A percentile compares a stretch with the other conserved stretches of the same genome.
Evolutionary conservation across 164 flowering plant genomes (phyloP).

Genomic region (Aristolochia contorta): DNA sequence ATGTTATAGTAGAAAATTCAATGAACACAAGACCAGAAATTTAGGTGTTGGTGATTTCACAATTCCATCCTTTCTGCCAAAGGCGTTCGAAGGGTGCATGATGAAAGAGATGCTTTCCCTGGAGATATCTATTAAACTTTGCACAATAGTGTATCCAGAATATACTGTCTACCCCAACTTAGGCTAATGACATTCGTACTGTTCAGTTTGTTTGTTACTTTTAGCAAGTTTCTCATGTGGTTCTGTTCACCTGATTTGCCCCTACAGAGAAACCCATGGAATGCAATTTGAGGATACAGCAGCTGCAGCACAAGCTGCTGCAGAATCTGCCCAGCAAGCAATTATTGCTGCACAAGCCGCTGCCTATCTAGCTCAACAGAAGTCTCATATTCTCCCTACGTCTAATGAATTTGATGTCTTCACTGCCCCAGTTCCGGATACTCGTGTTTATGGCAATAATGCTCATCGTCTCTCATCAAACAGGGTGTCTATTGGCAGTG

Average conservation of each 20-base stretch:
- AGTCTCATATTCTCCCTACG: conserved; percentile 5
- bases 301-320: conserved; percentile 86
- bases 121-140: too few relatives aligned
- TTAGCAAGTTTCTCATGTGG: too few relatives aligned
- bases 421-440: neutral
- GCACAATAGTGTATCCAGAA: too few relatives aligned
- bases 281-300: conserved; percentile 42
- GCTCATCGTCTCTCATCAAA: conserved; percentile 5
- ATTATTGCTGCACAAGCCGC: conserved; percentile 89
- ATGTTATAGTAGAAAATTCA: too few relatives aligned
- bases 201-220: too few relatives aligned
- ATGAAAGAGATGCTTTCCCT: too few relatives aligned
- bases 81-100: too few relatives aligned
- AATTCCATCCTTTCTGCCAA: too few relatives aligned
- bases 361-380: conserved; percentile 49
- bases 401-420: neutral
- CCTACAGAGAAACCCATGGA: conserved; percentile 10
- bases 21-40: too few relatives aligned
- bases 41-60: too few relatives aligned
- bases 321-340: conserved; percentile 67
- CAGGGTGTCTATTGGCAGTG: conserved; percentile 9
- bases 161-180: too few relatives aligned
- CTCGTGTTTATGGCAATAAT: conserved; percentile 2
- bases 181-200: too few relatives aligned
- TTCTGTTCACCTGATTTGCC: neutral